These are phyloP conservation scores for Acacia crassicarpa DNA, from an alignment of 306 rosid species.

Conservation along the genomic window DNA sequence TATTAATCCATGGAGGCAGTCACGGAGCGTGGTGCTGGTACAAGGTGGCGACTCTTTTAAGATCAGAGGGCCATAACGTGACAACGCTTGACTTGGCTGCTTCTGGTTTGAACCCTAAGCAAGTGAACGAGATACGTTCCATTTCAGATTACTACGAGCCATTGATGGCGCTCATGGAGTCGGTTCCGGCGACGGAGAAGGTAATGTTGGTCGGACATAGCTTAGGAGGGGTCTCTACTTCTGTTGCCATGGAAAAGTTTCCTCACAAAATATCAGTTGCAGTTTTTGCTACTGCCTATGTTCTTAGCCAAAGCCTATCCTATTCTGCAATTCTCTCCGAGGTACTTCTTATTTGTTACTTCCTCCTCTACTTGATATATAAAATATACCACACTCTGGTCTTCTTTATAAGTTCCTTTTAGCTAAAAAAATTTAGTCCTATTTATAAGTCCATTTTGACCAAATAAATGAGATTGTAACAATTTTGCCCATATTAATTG, in stretches of 20 bases:
- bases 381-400: too few species aligned
- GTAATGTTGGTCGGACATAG: constrained; percentile 57
- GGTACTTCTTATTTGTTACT: not conserved
- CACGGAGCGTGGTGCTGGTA: constrained; percentile 71
- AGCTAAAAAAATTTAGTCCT: too few species aligned
- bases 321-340: constrained; percentile 12
- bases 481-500: too few species aligned
- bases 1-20: constrained; percentile 51
- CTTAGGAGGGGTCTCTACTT: constrained; percentile 42
- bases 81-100: constrained; percentile 50
- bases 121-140: constrained; percentile 35
- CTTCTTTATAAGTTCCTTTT: too few species aligned
- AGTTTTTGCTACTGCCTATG: constrained; percentile 46
- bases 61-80: constrained; percentile 38
- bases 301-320: constrained; percentile 27
- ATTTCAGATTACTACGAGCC: constrained; percentile 43
- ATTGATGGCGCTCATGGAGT: constrained; percentile 40
- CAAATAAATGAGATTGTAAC: too few species aligned
- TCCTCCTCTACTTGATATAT: too few species aligned
- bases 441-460: too few species aligned
- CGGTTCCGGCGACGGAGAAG: constrained; percentile 30
- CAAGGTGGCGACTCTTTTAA: constrained; percentile 40
- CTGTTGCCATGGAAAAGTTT: constrained; percentile 55
- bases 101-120: constrained; percentile 46
- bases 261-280: constrained; percentile 37